Evolutionary conservation across 805 yeast genomes (phyloP), one percentile per base, ranked within the genome.

Genomic region (Lipomyces yamadae): DNA sequence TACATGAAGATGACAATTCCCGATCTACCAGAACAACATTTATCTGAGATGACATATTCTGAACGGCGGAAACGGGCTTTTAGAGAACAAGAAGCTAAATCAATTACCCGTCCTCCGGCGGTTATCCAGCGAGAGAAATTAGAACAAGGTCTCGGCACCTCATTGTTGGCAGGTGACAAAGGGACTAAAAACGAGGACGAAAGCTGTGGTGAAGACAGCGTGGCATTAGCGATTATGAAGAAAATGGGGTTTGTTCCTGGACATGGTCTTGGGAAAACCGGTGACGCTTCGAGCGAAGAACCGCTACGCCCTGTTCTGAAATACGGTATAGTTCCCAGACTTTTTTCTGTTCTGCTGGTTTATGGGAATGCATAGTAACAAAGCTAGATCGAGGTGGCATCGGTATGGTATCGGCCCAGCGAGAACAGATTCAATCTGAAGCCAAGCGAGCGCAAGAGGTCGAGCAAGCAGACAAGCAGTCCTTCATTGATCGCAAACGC

Each of bases 171-270:
- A 11, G 34, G 34, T 15, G 50, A n/a, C 29, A 59, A 54, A 13
- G 53, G 37, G 7, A 66, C 56, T 15, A 55, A 39, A n/a, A 66
- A 63, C n/a, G 74, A 66, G 30, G 74, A 74, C 4, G 80, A 39
- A 53, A 32, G 58, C 15, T 34, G 33, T 13, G 33, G n/a, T 10
- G 37, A 61, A 7, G 13, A 24, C 13, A 63, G 45, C 29, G 53
- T 61, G 5, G 72, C 70, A 13, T 76, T 84, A 32, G 70, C 79
- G 4, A 85, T 86, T 68, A 85, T 86, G 89, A 78, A 79, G 70
- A 83, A 79, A 70, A 86, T 86, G 89, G 90, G 89, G 0, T 86
- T 80, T 72, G 80, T 77, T 62, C 73, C 81, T 2, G 88, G 88
- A 24, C 78, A 80, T 33, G 72, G 80, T 0, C 74, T 85, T 18